Conservation (phyloP, 2,329 filamentous ascomycete species). For the Epichloe coenophiala region DNA sequence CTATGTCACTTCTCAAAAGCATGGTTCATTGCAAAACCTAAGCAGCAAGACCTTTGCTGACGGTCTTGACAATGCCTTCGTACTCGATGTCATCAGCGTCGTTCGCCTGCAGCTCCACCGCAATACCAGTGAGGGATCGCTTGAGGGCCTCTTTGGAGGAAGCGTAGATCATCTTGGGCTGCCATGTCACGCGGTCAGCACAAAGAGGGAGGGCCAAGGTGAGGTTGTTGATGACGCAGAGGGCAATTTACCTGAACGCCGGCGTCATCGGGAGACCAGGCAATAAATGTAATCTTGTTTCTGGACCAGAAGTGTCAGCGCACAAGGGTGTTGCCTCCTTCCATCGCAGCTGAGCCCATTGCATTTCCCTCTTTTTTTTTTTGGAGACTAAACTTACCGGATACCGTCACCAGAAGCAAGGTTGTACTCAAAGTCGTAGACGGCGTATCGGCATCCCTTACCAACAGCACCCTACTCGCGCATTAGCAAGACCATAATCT, state of each 20-base stretch:
- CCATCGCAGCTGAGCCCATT: too few relatives aligned
- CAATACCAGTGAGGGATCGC: conserved; percentile 62
- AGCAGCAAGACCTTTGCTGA: conserved; percentile 48
- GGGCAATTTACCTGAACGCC: conserved; percentile 48
- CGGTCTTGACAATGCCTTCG: conserved; percentile 52
- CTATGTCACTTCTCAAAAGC: neutral
- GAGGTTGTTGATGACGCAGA: conserved; percentile 3
- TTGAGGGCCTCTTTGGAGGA: conserved; percentile 80
- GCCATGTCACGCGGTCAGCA: conserved; percentile 4
- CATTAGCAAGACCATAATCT: neutral
- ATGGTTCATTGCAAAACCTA: conserved; percentile 16
- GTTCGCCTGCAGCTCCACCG: conserved; percentile 70
- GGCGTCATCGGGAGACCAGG: conserved; percentile 74
- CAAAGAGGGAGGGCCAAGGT: neutral
- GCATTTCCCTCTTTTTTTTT: too few relatives aligned
- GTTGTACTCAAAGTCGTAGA: conserved; percentile 74
- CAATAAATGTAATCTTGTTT: conserved; percentile 69
- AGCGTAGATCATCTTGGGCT: conserved; percentile 86
- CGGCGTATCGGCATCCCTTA: conserved; percentile 68
- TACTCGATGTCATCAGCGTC: conserved; percentile 72
- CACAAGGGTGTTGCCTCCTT: neutral
- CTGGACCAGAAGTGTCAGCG: conserved; percentile 23
- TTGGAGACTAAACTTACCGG: conserved; percentile 31
- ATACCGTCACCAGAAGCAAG: conserved; percentile 58
- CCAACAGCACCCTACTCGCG: conserved; percentile 36